Conservation (phyloP, 1,139 yeast genomes). For the Blastobotrys indianensis region DNA sequence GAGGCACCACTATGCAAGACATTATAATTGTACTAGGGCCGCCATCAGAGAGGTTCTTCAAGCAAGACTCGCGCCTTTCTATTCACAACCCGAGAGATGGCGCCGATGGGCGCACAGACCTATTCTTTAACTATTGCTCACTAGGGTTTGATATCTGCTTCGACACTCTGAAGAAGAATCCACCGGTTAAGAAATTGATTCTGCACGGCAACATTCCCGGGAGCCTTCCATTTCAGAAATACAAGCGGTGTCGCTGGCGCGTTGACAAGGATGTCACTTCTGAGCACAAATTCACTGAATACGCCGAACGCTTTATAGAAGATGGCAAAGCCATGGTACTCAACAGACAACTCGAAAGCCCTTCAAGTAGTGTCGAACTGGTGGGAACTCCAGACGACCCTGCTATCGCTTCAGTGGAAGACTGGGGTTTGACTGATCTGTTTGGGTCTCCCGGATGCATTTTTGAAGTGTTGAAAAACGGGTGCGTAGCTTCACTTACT, state of each 20-base stretch:
- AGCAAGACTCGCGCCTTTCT: conserved; percentile 28
- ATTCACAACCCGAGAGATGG: conserved; percentile 25
- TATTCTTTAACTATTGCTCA: conserved; percentile 31
- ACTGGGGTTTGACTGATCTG: conserved; percentile 29
- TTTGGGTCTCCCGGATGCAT: conserved; percentile 26
- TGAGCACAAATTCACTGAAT: conserved; percentile 18
- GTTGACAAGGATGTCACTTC: conserved; percentile 15
- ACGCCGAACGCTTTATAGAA: conserved; percentile 10
- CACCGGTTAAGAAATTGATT: conserved; percentile 28
- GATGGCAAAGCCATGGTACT: conserved; percentile 24
- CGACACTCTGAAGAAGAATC: conserved; percentile 21
- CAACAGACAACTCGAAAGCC: conserved; percentile 26
- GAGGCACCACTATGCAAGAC: conserved; percentile 27
- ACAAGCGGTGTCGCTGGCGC: conserved; percentile 31
- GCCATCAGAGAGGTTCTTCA: conserved; percentile 30
- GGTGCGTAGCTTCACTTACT: conserved; percentile 24
- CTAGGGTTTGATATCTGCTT: conserved; percentile 32
- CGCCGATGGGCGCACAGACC: conserved; percentile 17
- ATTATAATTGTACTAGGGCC: conserved; percentile 30
- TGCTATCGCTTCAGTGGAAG: conserved; percentile 15
- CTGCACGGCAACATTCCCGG: conserved; percentile 33
- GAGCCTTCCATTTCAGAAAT: conserved; percentile 28
- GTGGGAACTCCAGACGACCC: conserved; percentile 22
- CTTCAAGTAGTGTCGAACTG: conserved; percentile 28
- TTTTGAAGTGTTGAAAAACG: conserved; percentile 28